Percentiles rank a stretch among this genome's conserved stretches.
Conservation (phyloP, 2,329 filamentous ascomycete species). For the Graphiopsis chlorocephala region DNA sequence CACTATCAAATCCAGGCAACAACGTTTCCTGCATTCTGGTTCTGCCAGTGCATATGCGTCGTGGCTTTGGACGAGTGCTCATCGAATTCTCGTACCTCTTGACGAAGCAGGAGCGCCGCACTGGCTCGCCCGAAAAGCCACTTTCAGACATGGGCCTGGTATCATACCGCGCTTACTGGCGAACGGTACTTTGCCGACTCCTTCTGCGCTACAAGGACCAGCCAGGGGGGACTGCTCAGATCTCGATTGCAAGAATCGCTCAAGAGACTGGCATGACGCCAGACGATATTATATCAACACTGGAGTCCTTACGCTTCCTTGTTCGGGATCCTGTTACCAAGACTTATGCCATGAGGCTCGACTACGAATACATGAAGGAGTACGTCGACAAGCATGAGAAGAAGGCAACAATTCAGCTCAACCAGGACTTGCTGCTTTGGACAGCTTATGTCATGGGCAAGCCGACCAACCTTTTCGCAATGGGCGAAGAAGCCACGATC, state of each 20-base stretch:
- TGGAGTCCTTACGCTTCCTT: constrained; percentile 85
- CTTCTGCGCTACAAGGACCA: constrained; percentile 61
- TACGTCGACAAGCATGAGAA: constrained; percentile 87
- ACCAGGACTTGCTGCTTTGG: constrained; percentile 80
- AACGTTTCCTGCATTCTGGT: constrained; percentile 98
- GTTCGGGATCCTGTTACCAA: constrained; percentile 86
- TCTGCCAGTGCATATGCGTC: constrained; percentile 91
- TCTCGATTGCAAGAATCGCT: constrained; percentile 66
- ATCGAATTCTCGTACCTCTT: constrained; percentile 98
- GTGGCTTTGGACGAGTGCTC: constrained; percentile 92
- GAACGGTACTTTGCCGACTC: constrained; percentile 81
- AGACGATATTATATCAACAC: constrained; percentile 90
- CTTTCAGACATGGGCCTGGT: constrained; percentile 97
- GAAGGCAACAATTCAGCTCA: constrained; percentile 83
- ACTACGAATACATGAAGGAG: constrained; percentile 78
- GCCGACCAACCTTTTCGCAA: constrained; percentile 35
- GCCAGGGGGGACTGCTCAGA: constrained; percentile 22
- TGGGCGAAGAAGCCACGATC: constrained; percentile 34
- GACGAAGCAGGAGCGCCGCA: constrained; percentile 88
- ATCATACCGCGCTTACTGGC: constrained; percentile 97
- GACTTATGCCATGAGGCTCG: constrained; percentile 83
- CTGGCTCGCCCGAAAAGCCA: constrained; percentile 93
- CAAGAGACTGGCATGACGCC: constrained; percentile 91
- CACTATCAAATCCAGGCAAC: constrained; percentile 52
- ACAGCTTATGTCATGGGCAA: constrained; percentile 96